A percentile compares a stretch with the other conserved stretches of the same genome.
These are phyloP conservation scores for Fusarium praegraminearum DNA, from an alignment of 2,329 filamentous ascomycete species.

Conservation along the genomic window DNA sequence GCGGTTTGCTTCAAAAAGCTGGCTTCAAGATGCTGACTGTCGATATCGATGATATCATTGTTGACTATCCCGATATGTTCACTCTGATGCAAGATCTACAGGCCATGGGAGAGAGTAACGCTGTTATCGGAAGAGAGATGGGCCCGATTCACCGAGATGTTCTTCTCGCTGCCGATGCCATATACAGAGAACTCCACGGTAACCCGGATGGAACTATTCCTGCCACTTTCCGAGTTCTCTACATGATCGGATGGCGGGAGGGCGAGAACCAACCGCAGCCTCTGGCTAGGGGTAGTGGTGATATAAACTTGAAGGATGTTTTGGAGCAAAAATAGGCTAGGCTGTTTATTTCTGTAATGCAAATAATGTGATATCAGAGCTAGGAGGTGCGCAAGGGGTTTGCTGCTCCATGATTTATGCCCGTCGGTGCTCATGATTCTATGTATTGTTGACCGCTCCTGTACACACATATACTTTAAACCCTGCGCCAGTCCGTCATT, in stretches of 20 bases:
- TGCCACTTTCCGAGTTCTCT: constrained; percentile 94
- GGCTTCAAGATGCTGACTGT: constrained; percentile 97
- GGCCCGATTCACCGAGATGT: constrained; percentile 84
- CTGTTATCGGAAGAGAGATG: constrained; percentile 85
- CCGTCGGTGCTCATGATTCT: constrained; percentile 35
- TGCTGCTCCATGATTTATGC: constrained; percentile 8
- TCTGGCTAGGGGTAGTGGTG: constrained; percentile 83
- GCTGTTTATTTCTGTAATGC: constrained; percentile 15
- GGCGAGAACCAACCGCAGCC: constrained; percentile 83
- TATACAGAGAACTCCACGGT: constrained; percentile 89
- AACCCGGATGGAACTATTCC: constrained; percentile 82
- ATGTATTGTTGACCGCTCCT: constrained; percentile 34
- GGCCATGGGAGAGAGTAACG: constrained; percentile 95
- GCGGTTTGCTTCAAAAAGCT: constrained; percentile 84
- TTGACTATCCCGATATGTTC: constrained; percentile 92
- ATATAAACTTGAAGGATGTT: constrained; percentile 90
- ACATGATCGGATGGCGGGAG: constrained; percentile 99
- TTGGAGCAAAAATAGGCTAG: constrained; percentile 60
- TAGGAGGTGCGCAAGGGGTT: background rate
- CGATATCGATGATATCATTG: constrained; percentile 95
- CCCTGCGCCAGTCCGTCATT: constrained; percentile 96
- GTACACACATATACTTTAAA: constrained; percentile 43
- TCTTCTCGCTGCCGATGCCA: constrained; percentile 85
- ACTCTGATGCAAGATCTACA: constrained; percentile 94
- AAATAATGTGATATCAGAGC: constrained; percentile 30